Base-by-base conservation (phyloP, 306 rosid species). In the Fragaria vesca region DNA sequence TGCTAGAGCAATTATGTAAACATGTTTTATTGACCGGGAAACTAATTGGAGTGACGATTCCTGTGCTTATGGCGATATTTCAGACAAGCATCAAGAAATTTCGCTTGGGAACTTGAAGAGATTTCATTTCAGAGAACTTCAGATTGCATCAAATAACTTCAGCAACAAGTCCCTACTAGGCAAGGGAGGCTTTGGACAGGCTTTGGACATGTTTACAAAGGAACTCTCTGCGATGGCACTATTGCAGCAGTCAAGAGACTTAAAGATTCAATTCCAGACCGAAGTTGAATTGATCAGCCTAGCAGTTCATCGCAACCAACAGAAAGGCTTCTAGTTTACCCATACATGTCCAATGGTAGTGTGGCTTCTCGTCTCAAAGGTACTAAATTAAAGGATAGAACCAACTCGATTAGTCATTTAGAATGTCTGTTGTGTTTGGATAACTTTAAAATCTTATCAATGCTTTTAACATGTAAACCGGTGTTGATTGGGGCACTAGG, bases 191-290 rank as follows among this genome's bases (percentile, higher is more conserved):
- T 94, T 90, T 60, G 98, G 98, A 71, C 79, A 85, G n/a, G n/a
- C n/a, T n/a, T n/a, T n/a, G n/a, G n/a, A n/a, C n/a, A n/a, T 79
- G 98, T 94, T n/a, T 94, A 94, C 89, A 94, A 94, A 83, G 98
- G 98, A 76, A 40, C 84, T 76, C 91, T 94, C 70, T 57, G 76
- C 1, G 98, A 94, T 85, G 97, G 98, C 36, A 87, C 88, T 65
- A 65, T 94, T 34, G 92, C 90, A 1, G 98, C 98, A 4, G 98
- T 94, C 45, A 94, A 94, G 85, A 89, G 98, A 84, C 97, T 94
- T 62, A 94, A 90, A 82, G 96, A 87, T 90, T 69, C 98, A 94
- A 48, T 94, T 94, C 87, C 98, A 94, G 82, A 94, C 98, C 61
- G 98, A 94, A 85, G 94, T 94, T 73, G 98, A 94, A 87, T 90